Evolutionary conservation across 371 early-diverging fungal species (phyloP).

Genomic region (Apophysomyces ossiformis): DNA sequence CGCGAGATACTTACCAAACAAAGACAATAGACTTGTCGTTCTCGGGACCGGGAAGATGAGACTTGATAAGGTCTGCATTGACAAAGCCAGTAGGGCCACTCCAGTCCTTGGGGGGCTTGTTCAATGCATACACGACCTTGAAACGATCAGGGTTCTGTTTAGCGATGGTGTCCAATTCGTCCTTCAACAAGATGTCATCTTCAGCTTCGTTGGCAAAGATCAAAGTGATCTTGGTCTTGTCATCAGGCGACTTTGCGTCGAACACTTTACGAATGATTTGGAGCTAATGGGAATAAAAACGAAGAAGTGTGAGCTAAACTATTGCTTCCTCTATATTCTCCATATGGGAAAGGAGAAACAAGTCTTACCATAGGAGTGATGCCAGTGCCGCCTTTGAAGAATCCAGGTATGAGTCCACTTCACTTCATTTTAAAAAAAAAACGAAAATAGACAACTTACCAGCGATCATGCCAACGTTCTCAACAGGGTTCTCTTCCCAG

Average conservation of each 20-base stretch:
- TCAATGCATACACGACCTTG: constrained; percentile 82
- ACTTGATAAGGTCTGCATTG: constrained; percentile 66
- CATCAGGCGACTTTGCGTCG: constrained; percentile 61
- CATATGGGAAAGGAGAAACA: background rate
- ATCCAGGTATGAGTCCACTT: background rate
- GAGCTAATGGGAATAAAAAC: constrained; percentile 20
- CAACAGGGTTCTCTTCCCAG: constrained; percentile 75
- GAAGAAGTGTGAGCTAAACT: background rate
- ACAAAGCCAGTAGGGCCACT: constrained; percentile 74
- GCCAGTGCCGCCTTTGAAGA: constrained; percentile 83
- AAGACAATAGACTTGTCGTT: constrained; percentile 67
- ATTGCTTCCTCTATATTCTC: background rate
- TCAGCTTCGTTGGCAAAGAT: constrained; percentile 88
- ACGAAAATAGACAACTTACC: constrained; percentile 27
- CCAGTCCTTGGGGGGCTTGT: constrained; percentile 72
- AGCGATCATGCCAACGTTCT: constrained; percentile 83
- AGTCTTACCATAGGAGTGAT: constrained; percentile 85
- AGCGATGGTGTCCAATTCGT: constrained; percentile 77
- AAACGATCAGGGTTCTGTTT: constrained; percentile 77
- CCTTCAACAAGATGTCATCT: constrained; percentile 84
- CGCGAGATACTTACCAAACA: constrained; percentile 60
- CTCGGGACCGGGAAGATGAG: constrained; percentile 66
- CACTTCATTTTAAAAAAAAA: background rate
- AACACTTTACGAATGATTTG: constrained; percentile 78
- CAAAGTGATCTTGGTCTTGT: constrained; percentile 86